These are phyloP conservation scores for Alternaria gansuensis DNA, from an alignment of 2,329 filamentous ascomycete species.

Conservation along the genomic window DNA sequence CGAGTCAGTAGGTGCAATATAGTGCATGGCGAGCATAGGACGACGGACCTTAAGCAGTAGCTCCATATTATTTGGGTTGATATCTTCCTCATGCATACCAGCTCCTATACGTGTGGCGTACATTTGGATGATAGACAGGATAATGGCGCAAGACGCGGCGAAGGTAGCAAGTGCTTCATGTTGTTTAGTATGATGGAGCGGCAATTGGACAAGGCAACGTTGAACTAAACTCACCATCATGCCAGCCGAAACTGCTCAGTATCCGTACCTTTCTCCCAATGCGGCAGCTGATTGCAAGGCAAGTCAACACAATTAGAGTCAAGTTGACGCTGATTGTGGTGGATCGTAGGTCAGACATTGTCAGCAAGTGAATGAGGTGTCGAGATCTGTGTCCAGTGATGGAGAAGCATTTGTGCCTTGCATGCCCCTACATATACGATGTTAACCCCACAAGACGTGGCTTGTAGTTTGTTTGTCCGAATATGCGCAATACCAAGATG, in stretches of 20 bases:
- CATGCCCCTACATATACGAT: conserved; percentile 6
- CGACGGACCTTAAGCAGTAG: conserved; percentile 26
- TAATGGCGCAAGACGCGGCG: conserved; percentile 35
- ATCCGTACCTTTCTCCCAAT: conserved; percentile 35
- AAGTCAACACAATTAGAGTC: conserved; percentile 36
- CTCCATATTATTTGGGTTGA: conserved; percentile 21
- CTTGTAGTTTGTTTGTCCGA: conserved; percentile 7
- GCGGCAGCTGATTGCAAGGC: conserved; percentile 35
- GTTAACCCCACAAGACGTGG: conserved; percentile 2
- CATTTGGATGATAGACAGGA: conserved; percentile 40
- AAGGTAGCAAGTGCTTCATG: conserved; percentile 34
- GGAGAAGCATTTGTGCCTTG: neutral
- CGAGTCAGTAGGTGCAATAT: neutral
- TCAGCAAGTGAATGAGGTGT: neutral
- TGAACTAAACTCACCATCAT: conserved; percentile 35
- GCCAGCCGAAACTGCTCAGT: conserved; percentile 36
- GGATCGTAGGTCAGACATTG: conserved; percentile 27
- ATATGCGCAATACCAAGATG: neutral
- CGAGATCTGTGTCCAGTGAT: neutral
- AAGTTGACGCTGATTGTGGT: conserved; percentile 39
- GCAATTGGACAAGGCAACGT: neutral
- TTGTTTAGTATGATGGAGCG: conserved; percentile 13
- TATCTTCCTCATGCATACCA: conserved; percentile 25
- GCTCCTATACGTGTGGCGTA: conserved; percentile 36
- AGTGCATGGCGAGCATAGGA: no score